Evolutionary conservation across 1,139 yeast species (phyloP), one percentile per base, ranked within the genome.

Genomic region (Debaryomyces robertsiae): DNA sequence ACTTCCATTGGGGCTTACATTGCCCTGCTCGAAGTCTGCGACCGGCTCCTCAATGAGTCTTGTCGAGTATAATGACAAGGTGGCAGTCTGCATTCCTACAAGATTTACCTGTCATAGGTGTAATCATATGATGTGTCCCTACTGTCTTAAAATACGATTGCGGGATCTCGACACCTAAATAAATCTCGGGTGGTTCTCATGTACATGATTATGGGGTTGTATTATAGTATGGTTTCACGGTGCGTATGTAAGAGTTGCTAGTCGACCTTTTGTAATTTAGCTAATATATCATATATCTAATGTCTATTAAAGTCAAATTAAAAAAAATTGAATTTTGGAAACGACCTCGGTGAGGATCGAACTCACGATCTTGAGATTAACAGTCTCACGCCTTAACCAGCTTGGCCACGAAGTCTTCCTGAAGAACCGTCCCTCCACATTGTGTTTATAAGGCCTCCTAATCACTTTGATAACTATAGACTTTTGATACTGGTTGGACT

Each of bases 311-410:
- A n/a, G n/a, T n/a, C n/a, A n/a, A n/a, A n/a, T 6, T 4, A 16
- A 16, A 32, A 32, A 32, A 32, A 22, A 22, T 4, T 16, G 7
- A 24, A 24, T n/a, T n/a, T n/a, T n/a, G 25, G 4, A 29, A 6
- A 29, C 72, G 71, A 65, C 69, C 71, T 57, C 69, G 69, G 70
- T 63, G 70, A 66, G 71, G 70, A 55, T 65, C 63, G 70, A 65
- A 65, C 70, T 65, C 69, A 63, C 71, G 71, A 63, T 65, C 71
- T 65, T 57, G 63, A 61, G 71, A 68, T 63, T 71, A 72, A 71
- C 77, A 72, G 77, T 71, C 76, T 69, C 65, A 70, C 77, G 77
- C 77, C 77, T 73, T 72, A 72, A 59, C 77, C 77, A 72, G 60
- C 76, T 72, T 71, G 77, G 77, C 77, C 77, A 71, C 75, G 75